Conservation (phyloP, 768 basidiomycete genomes). For the Mycena venus region DNA sequence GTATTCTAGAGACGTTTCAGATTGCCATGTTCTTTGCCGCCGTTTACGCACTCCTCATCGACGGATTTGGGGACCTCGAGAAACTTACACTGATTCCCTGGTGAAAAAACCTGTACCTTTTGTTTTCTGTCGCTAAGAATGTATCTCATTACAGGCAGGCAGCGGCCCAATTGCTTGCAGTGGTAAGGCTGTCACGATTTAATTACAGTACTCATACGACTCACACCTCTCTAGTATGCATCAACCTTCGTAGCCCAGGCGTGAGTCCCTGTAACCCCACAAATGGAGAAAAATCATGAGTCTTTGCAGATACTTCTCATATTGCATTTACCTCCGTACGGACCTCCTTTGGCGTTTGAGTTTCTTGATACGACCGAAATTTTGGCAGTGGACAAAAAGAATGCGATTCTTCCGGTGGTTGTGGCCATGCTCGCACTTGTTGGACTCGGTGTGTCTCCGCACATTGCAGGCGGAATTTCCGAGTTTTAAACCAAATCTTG, state of each 20-base stretch:
- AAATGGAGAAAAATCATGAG: too few species aligned
- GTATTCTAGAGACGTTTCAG: not conserved
- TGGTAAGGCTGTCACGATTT: not conserved
- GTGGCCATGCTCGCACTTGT: not conserved
- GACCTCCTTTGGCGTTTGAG: not conserved
- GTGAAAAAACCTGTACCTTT: not conserved
- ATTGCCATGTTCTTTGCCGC: not conserved
- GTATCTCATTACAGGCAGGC: not conserved
- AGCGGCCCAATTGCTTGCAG: not conserved
- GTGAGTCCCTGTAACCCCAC: not conserved
- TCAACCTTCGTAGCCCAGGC: not conserved
- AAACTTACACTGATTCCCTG: not conserved
- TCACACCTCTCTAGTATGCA: not conserved
- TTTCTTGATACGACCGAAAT: too few species aligned
- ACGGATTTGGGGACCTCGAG: not conserved
- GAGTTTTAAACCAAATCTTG: too few species aligned
- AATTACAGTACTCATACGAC: not conserved
- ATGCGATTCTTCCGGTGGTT: not conserved
- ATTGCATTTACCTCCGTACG: not conserved
- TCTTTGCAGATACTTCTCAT: not conserved
- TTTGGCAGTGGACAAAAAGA: not conserved
- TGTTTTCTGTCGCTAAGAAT: not conserved
- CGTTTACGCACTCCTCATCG: not conserved
- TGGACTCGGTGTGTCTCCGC: not conserved
- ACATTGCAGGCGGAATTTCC: too few species aligned